These are phyloP conservation scores for Persicaria maculosa DNA, from an alignment of 148 eudicot species.

Conservation along the genomic window DNA sequence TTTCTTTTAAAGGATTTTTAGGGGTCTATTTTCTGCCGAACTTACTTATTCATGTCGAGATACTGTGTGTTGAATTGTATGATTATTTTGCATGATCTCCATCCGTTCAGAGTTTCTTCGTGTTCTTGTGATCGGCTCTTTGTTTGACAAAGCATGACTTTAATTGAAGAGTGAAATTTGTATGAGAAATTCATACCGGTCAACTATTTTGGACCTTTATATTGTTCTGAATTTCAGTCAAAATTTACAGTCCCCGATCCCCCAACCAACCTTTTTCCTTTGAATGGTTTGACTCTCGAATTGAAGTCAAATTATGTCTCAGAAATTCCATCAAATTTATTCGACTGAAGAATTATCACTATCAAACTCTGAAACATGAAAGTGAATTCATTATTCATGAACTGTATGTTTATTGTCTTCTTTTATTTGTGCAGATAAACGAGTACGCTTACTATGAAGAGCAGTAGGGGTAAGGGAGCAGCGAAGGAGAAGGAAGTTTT, in stretches of 20 bases:
- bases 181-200: not conserved
- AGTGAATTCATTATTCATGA: not conserved
- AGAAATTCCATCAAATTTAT: not conserved
- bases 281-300: not conserved
- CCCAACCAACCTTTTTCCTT: too few species aligned
- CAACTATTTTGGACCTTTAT: constrained; percentile 3
- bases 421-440: not conserved
- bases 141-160: not conserved
- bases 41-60: not conserved
- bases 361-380: not conserved
- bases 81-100: not conserved
- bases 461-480: constrained; percentile 11
- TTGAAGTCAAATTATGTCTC: not conserved
- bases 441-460: constrained; percentile 1
- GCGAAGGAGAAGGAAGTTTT: constrained; percentile 13
- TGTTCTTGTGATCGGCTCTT: not conserved
- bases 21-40: not conserved
- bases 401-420: not conserved
- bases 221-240: not conserved
- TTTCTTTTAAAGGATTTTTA: not conserved
- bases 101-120: not conserved
- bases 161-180: not conserved
- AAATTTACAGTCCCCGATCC: not conserved
- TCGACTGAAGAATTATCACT: not conserved
- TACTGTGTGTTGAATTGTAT: not conserved